Evolutionary conservation across 2,329 filamentous ascomycete species (phyloP).

Genomic region (Zymoseptoria tritici): DNA sequence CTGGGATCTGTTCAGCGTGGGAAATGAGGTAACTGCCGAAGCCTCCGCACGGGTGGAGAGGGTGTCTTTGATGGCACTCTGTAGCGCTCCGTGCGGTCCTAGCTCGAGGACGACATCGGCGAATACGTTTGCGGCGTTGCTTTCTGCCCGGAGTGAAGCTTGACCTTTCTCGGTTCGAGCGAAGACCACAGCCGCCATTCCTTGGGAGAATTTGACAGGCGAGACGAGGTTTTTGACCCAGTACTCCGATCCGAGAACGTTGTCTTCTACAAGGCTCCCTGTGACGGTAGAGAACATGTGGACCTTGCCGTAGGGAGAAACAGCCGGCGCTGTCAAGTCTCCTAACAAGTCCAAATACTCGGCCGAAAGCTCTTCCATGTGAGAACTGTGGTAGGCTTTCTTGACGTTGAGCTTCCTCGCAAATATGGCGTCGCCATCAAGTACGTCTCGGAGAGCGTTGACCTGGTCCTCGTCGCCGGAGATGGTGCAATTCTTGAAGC

Average conservation of each 20-base stretch:
- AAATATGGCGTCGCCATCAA: not conserved
- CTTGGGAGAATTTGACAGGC: slow-evolving; percentile 34
- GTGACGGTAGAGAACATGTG: not conserved
- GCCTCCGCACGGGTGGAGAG: not conserved
- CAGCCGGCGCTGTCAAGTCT: not conserved
- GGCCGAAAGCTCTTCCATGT: not conserved
- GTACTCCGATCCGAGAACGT: slow-evolving; percentile 23
- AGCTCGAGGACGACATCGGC: slow-evolving; percentile 1
- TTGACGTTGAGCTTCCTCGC: not conserved
- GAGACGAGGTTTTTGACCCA: slow-evolving; percentile 41
- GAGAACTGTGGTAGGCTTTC: not conserved
- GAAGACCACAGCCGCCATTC: no score
- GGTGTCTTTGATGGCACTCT: not conserved
- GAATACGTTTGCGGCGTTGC: not conserved
- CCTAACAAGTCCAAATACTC: not conserved
- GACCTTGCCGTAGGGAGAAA: not conserved
- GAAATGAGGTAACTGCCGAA: no score
- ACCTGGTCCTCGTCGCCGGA: slow-evolving; percentile 35
- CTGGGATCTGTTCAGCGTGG: no score
- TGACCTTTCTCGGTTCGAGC: slow-evolving; percentile 30
- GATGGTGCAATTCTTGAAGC: slow-evolving; percentile 35
- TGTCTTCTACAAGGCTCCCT: not conserved
- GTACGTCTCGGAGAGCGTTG: slow-evolving; percentile 22
- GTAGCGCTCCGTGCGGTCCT: slow-evolving; percentile 3
- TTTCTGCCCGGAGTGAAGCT: not conserved